A percentile compares a stretch with the other conserved stretches of the same genome.
These are phyloP conservation scores for Onygenales sp. DNA, from an alignment of 2,329 filamentous ascomycete genomes.

Conservation along the genomic window DNA sequence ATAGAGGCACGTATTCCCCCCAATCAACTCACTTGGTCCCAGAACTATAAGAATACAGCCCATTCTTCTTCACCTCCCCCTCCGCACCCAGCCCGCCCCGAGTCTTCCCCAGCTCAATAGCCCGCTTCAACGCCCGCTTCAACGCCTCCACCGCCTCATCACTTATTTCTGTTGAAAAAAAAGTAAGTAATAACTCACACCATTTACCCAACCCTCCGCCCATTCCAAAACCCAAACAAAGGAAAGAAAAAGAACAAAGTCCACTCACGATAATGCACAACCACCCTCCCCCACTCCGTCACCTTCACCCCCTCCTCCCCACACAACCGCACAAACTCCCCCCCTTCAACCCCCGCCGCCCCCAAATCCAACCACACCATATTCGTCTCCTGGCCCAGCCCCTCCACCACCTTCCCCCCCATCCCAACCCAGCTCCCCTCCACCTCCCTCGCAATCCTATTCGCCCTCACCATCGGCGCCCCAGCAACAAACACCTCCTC, in stretches of 20 bases:
- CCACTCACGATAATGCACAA: constrained; percentile 56
- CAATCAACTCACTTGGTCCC: no score
- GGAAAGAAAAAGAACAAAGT: background rate
- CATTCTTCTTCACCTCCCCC: no score
- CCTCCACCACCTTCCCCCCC: constrained; percentile 56
- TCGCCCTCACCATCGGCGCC: constrained; percentile 52
- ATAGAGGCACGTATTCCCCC: no score
- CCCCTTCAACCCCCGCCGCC: constrained; percentile 44
- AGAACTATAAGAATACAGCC: no score
- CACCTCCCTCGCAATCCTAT: constrained; percentile 54
- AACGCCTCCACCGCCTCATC: constrained; percentile 20
- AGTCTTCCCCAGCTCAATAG: background rate
- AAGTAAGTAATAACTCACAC: constrained; percentile 20
- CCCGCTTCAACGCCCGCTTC: constrained; percentile 18
- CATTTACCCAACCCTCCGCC: constrained; percentile 12
- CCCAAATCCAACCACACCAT: constrained; percentile 80
- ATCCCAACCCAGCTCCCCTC: constrained; percentile 56
- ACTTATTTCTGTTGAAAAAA: constrained; percentile 32
- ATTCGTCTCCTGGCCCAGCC: constrained; percentile 63
- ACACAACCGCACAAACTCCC: constrained; percentile 46
- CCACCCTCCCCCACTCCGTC: constrained; percentile 46
- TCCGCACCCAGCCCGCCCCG: no score
- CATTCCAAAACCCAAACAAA: background rate
- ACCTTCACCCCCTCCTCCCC: constrained; percentile 49
- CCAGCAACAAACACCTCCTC: constrained; percentile 62